Base-by-base conservation (phyloP, 164 flowering plant genomes). In the Santalum album region DNA sequence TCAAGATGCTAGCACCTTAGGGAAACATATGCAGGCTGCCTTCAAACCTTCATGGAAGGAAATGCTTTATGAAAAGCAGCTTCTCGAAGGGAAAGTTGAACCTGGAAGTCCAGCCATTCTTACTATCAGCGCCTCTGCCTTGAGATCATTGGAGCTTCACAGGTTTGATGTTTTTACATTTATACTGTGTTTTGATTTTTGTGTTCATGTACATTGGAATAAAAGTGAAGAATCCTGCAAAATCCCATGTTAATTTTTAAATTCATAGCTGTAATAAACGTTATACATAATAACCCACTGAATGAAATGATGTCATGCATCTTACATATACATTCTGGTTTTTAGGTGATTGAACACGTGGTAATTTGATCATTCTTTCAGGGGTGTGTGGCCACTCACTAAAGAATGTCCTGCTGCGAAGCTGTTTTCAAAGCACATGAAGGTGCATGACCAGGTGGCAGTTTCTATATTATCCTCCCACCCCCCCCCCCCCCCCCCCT, bases 391-490 rank as follows among this genome's bases (percentile, higher is more conserved):
- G 45, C 65, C 81, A 3, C 64, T 87, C 65, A 91, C 92, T 14
- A 73, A 57, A 59, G 90, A 88, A 59, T 91, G 98, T 58, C 84
- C 56, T 61, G 81, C 92, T 21, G 95, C 73, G 36, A 91, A 91
- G 78, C 74, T 91, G n/a, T 91, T 91, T 57, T 75, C 98, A 27
- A 91, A 88, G 73, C 98, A 91, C 69, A 77, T 91, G 80, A 91
- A 91, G 74, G 74, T 91, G 20, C 86, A 81, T 57, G 95, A 91
- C 25, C 98, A 91, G 96, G 98, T 91, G 34, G 6, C 34, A 29
- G n/a, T n/a, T n/a, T n/a, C n/a, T n/a, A n/a, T n/a, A n/a, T n/a
- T n/a, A n/a, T n/a, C n/a, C n/a, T n/a, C n/a, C n/a, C n/a, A n/a
- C n/a, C n/a, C n/a, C n/a, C n/a, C n/a, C n/a, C n/a, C n/a, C n/a